Evolutionary conservation across 441 rosid genomes (phyloP).

Genomic region (Hura crepitans): DNA sequence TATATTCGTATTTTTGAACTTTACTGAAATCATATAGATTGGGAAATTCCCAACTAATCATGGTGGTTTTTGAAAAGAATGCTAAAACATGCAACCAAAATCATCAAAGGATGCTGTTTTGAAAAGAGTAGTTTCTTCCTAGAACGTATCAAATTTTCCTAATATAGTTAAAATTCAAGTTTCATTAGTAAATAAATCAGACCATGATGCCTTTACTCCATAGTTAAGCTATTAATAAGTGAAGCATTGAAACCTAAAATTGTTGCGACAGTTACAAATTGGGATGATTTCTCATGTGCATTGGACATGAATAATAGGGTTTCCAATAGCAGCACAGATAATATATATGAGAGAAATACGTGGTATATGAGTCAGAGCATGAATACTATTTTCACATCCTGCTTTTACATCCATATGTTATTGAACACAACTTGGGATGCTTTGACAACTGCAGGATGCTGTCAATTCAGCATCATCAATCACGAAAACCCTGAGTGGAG

Average conservation of each 20-base stretch:
- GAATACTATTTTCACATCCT: background rate
- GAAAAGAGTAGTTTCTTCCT: too few relatives aligned
- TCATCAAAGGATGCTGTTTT: background rate
- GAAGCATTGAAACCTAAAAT: background rate
- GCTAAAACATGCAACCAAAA: background rate
- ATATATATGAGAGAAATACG: background rate
- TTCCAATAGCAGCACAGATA: background rate
- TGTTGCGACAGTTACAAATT: too few relatives aligned
- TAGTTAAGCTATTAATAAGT: background rate
- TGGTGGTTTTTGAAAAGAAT: background rate
- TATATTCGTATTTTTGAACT: too few relatives aligned
- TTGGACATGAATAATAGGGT: background rate
- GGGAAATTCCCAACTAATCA: background rate
- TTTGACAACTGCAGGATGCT: constrained; percentile 49
- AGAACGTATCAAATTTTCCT: background rate
- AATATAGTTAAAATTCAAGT: background rate
- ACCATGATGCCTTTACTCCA: background rate
- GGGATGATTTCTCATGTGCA: too few relatives aligned
- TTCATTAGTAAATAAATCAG: background rate
- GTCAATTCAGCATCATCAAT: constrained; percentile 60
- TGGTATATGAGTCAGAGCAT: background rate
- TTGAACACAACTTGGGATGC: constrained; percentile 10
- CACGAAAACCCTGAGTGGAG: constrained; percentile 57
- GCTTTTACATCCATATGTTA: background rate
- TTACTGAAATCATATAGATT: background rate